Evolutionary conservation across 345 rosid genomes (phyloP), one percentile per base, ranked within the genome.

Genomic region (Syzygium jambos): DNA sequence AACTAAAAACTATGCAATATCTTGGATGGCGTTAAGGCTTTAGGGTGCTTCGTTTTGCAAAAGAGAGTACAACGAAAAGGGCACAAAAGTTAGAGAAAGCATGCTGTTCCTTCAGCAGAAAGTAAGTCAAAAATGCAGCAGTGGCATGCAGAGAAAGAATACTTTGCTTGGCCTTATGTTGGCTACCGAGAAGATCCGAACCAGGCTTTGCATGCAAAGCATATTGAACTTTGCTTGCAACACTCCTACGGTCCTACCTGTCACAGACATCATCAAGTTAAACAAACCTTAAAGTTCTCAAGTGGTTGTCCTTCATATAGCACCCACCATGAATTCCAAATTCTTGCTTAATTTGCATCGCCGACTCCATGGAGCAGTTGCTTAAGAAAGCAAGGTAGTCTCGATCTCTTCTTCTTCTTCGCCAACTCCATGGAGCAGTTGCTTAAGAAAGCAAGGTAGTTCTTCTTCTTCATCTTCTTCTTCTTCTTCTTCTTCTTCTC

Each of bases 151-250:
- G 86, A 80, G 84, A 85, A 92, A 89, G 86, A 73, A 91, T 91
- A 68, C 92, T 86, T 92, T 91, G 21, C 93, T 91, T 92, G 88
- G 86, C 49, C 52, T 51, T 49, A 78, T 9, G 23, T 34, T 25
- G 82, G 65, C 46, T 30, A 51, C 85, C 29, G 82, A 52, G 14
- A 78, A 77, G 61, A 88, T 68, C 85, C 90, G 38, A 90, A 78
- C 38, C 89, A 86, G 85, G 65, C 88, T 86, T 86, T 87, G 89
- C 88, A 89, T 91, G 92, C 92, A 92, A 92, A 89, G 94, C 86
- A 92, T 90, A 86, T 85, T 51, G 41, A 86, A 89, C 91, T 84
- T 90, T 91, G 90, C 92, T 86, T 91, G 88, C 56, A 51, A 9
- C 54, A 6, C 38, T 49, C 54, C 2, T 34, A 34, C 38, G 38